These are phyloP conservation scores for Syzygium malaccense DNA, from an alignment of 441 rosid species.

Conservation along the genomic window DNA sequence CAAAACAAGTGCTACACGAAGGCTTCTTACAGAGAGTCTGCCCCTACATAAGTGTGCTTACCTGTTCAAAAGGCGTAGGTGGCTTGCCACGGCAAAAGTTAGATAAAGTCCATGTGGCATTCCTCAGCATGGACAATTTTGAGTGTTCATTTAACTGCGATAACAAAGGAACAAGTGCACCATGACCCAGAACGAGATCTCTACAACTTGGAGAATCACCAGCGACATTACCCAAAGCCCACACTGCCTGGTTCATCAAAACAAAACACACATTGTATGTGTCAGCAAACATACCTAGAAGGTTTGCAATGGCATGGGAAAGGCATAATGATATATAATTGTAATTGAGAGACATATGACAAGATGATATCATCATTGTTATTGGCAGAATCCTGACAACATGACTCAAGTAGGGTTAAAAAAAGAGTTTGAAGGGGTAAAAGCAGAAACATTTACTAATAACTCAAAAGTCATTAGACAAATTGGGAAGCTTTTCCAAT, in stretches of 20 bases:
- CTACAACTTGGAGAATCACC: conserved; percentile 33
- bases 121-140: conserved; percentile 27
- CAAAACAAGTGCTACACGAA: background rate
- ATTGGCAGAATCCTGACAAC: background rate
- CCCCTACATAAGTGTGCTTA: background rate
- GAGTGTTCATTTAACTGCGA: conserved; percentile 23
- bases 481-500: background rate
- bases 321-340: background rate
- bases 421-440: background rate
- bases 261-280: background rate
- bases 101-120: conserved; percentile 36
- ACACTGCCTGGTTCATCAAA: conserved; percentile 17
- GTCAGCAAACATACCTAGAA: background rate
- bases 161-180: conserved; percentile 24
- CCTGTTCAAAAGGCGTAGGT: conserved; percentile 26
- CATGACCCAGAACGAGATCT: conserved; percentile 26
- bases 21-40: background rate
- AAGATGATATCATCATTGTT: background rate
- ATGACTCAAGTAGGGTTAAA: background rate
- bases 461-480: background rate
- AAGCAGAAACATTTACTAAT: background rate
- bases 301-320: background rate
- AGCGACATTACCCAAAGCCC: conserved; percentile 36
- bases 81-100: conserved; percentile 38
- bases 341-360: background rate